phyloP scores from a whole-genome alignment of 345 rosid genomes.

The Eucalyptus regnans region DNA sequence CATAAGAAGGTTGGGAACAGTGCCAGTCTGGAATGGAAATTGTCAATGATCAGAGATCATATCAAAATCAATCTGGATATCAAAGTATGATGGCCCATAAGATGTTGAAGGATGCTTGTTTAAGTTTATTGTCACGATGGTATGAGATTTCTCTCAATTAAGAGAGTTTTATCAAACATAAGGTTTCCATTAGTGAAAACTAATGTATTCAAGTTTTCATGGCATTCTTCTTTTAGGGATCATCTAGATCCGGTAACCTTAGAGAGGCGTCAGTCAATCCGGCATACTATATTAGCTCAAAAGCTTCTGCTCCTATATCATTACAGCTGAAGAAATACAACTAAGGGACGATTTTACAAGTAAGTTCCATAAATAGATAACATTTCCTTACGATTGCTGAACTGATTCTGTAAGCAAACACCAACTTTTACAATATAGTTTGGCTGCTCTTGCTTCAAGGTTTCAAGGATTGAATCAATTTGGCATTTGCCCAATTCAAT shows the following conservation, averaged over 20 bases:
- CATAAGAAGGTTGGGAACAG: slow-evolving; percentile 26
- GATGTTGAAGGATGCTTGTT: slow-evolving; percentile 15
- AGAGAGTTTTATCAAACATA: neutral
- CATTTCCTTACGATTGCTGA: neutral
- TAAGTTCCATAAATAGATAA: slow-evolving; percentile 1
- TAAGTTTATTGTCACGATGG: slow-evolving; percentile 40
- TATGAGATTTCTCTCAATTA: neutral
- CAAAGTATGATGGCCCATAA: slow-evolving; percentile 16
- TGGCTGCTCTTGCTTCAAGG: neutral
- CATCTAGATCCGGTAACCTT: slow-evolving; percentile 36
- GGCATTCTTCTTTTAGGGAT: slow-evolving; percentile 21
- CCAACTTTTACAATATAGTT: neutral
- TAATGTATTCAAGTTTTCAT: neutral
- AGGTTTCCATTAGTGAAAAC: neutral
- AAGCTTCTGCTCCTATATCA: slow-evolving; percentile 31
- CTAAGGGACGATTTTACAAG: slow-evolving; percentile 36
- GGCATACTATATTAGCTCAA: slow-evolving; percentile 24
- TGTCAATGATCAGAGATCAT: slow-evolving; percentile 49
- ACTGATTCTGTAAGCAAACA: neutral
- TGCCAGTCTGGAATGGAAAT: slow-evolving; percentile 38
- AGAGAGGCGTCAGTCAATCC: slow-evolving; percentile 49
- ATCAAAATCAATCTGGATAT: slow-evolving; percentile 30
- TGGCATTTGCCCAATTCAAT: neutral
- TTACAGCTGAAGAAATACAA: slow-evolving; percentile 44
- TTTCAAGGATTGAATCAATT: neutral